Evolutionary conservation across 805 yeast species (phyloP).

Genomic region (Candida multigemmis): DNA sequence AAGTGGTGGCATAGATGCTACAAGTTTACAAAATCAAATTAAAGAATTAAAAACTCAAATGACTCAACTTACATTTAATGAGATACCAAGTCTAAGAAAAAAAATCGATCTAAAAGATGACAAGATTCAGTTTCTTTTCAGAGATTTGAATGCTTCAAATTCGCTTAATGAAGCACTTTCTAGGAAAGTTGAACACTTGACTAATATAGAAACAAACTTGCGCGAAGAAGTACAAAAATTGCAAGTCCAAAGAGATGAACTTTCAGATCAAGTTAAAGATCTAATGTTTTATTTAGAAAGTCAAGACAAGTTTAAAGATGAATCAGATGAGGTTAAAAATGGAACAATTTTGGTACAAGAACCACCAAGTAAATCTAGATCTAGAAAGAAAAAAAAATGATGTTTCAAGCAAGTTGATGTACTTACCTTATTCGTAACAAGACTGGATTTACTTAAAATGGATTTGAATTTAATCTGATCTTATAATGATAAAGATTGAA

Average conservation of each 20-base stretch:
- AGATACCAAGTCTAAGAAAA: conserved; percentile 23
- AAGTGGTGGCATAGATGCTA: conserved; percentile 5
- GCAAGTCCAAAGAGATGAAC: conserved; percentile 33
- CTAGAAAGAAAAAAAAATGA: conserved; percentile 12
- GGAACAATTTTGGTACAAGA: conserved; percentile 50
- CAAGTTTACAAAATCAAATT: conserved; percentile 19
- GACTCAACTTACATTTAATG: conserved; percentile 13
- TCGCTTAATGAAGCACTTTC: conserved; percentile 31
- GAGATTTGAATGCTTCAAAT: conserved; percentile 22
- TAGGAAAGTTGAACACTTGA: conserved; percentile 24
- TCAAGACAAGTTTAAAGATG: conserved; percentile 62
- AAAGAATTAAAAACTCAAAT: conserved; percentile 17
- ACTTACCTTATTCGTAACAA: no score
- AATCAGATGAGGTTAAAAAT: conserved; percentile 62
- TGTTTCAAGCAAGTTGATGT: no score
- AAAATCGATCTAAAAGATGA: conserved; percentile 21
- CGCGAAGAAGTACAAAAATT: conserved; percentile 14
- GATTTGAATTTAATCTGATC: no score
- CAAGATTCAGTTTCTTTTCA: conserved; percentile 15
- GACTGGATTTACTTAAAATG: no score
- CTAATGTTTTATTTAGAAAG: conserved; percentile 74
- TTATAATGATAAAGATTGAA: no score
- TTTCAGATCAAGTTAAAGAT: conserved; percentile 61
- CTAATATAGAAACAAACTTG: conserved; percentile 16
- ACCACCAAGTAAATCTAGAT: conserved; percentile 8